Evolutionary conservation across 441 rosid genomes (phyloP), one percentile per base, ranked within the genome.

Genomic region (Eutrema salsugineum): DNA sequence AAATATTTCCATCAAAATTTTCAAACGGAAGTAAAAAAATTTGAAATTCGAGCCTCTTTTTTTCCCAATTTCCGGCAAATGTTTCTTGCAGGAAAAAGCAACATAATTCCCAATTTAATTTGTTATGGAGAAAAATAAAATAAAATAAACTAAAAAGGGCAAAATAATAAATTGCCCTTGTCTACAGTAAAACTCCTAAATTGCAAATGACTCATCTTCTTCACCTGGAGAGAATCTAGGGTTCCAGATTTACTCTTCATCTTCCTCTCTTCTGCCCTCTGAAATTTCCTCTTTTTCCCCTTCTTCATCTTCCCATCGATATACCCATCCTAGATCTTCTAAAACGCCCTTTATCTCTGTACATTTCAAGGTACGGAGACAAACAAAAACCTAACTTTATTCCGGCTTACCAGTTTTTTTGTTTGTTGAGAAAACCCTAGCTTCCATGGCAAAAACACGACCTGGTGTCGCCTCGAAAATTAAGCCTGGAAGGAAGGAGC

Each of bases 401-500:
- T 8, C 35, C 63, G 20, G 59, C 36, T 20, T 17, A 38, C 32
- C 50, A 32, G 28, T 40, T 33, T 55, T n/a, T 5, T 8, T 28
- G 9, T 30, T 38, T 5, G 9, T 30, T 38, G 2, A 12, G 1
- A 32, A 38, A 70, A 63, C 32, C 67, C 71, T 48, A 71, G 47
- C 47, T 72, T 67, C 53, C 55, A 77, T 77, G 81, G 81, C 81
- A 61, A 77, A 77, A 77, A 77, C 81, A 39, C 77, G 81, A 77
- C 81, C 73, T 55, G 81, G 81, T 67, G 74, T 72, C n/a, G 56
- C 77, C 20, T 75, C 98, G 17, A 90, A 90, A 78, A 86, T 88
- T 60, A 87, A 91, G 65, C 87, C 91, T 2, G 88, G 82, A 7
- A 89, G 82, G 74, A 89, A 86, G 62, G 97, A 87, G 84, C 85